Evolutionary conservation across 179 eudicot species (phyloP).

Genomic region (Spergularia azorica): DNA sequence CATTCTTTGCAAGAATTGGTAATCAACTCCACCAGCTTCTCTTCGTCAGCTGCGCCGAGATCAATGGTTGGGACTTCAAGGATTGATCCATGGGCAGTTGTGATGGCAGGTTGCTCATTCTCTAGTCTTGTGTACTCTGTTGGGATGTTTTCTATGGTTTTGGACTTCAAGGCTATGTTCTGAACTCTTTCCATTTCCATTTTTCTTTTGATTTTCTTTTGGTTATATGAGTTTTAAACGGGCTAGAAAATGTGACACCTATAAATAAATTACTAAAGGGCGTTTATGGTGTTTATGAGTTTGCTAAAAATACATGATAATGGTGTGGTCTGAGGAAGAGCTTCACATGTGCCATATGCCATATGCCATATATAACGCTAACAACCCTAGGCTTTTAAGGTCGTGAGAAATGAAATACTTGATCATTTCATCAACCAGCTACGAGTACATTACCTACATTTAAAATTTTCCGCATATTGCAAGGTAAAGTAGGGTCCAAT

Average conservation of each 20-base stretch:
- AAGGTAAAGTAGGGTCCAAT: no score
- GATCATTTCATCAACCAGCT: no score
- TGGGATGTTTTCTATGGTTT: slow-evolving; percentile 51
- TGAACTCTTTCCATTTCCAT: slow-evolving; percentile 73
- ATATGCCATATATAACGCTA: no score
- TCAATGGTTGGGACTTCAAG: slow-evolving; percentile 68
- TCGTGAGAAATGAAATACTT: no score
- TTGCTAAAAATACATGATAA: background rate
- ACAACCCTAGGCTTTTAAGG: no score
- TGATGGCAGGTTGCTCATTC: slow-evolving; percentile 62
- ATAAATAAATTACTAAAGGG: no score
- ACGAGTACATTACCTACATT: no score
- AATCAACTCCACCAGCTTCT: slow-evolving; percentile 32
- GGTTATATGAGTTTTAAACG: background rate
- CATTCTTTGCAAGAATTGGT: slow-evolving; percentile 51
- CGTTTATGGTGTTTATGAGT: background rate
- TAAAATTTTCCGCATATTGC: no score
- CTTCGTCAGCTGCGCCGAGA: slow-evolving; percentile 29
- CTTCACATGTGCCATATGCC: background rate
- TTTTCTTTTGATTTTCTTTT: background rate
- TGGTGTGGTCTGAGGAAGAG: background rate
- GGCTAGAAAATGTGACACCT: no score
- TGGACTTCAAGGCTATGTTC: slow-evolving; percentile 51
- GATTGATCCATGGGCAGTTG: slow-evolving; percentile 50
- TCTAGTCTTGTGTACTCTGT: slow-evolving; percentile 55